These are phyloP conservation scores for Favolaschia claudopus DNA, from an alignment of 768 basidiomycete species.

Conservation along the genomic window DNA sequence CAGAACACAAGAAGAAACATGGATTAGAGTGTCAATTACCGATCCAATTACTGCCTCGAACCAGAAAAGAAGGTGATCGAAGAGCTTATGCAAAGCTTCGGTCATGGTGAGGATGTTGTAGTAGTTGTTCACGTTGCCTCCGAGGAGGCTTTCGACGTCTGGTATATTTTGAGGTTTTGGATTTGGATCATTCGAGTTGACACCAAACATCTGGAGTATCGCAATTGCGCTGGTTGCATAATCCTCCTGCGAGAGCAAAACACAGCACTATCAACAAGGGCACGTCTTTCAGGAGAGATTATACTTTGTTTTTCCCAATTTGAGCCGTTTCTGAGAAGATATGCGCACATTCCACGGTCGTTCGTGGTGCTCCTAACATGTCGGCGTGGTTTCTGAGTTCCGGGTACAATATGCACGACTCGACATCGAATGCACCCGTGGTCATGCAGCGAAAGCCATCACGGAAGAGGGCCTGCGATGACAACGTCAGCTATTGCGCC, in stretches of 20 bases:
- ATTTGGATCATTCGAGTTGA: too few relatives aligned
- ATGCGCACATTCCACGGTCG: conserved; percentile 16
- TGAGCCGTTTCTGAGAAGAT: conserved; percentile 26
- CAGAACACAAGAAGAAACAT: not conserved
- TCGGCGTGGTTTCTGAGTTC: conserved; percentile 10
- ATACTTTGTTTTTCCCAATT: conserved; percentile 6
- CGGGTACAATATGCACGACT: conserved; percentile 2
- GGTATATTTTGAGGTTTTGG: too few relatives aligned
- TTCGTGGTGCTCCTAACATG: not conserved
- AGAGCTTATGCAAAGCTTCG: not conserved
- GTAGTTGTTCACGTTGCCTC: not conserved
- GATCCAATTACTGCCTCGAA: conserved; percentile 3
- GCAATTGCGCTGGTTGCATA: not conserved
- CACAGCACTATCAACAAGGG: not conserved
- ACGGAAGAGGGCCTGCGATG: conserved; percentile 25
- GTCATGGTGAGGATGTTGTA: not conserved
- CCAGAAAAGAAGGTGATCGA: conserved; percentile 1
- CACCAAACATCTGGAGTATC: not conserved
- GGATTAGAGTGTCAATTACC: not conserved
- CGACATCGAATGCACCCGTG: conserved; percentile 16
- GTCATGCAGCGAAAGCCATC: conserved; percentile 27
- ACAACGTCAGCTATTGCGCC: not conserved
- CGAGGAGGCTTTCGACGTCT: not conserved
- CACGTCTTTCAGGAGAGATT: not conserved
- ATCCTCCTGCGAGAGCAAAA: not conserved